Evolutionary conservation across 352 stramenopile species (phyloP), one percentile per base, ranked within the genome.

Genomic region (Globisporangium cystogenes): DNA sequence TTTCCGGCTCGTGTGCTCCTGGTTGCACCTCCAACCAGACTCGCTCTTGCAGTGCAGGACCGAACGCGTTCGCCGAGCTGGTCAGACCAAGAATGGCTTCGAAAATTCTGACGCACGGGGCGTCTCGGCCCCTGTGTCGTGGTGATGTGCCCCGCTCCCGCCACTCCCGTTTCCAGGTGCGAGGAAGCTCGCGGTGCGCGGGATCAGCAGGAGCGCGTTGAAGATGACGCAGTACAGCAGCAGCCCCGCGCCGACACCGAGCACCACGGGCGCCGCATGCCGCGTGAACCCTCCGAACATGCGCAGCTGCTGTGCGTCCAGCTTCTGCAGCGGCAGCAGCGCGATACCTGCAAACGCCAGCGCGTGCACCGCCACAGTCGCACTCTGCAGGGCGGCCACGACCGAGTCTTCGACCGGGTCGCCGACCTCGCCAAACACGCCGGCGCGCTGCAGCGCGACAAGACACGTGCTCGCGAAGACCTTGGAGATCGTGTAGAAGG

Each of bases 261-360:
- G 51, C 1, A 70, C 75, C 48, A 68, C 62, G 0, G 61, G 45
- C 16, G 74, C 53, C 10, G 75, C 75, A 23, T 49, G 57, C 26
- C 68, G 55, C 12, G 74, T 86, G 62, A 84, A 90, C 14, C 70
- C 70, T 11, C 70, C 70, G 27, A 71, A 80, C 7, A 55, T 59
- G 4, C 65, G 70, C 29, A 64, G 43, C 27, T 76, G 70, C 53
- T 80, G 70, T 1, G 70, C 70, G 44, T 80, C 70, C 3, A 80
- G 58, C 33, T 80, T 80, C 51, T 80, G 70, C 8, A 58, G 48
- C 7, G 70, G 70, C 8, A 74, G 48, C 40, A 71, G 12, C 10
- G 18, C 20, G 18, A 76, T 53, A 3, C 48, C 56, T n/a, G 33
- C 42, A 15, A 62, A 41, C 14, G 40, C 54, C 23, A 57, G 42